Conservation (phyloP, 2,329 filamentous ascomycete species). For the Trichoderma aggressivum region DNA sequence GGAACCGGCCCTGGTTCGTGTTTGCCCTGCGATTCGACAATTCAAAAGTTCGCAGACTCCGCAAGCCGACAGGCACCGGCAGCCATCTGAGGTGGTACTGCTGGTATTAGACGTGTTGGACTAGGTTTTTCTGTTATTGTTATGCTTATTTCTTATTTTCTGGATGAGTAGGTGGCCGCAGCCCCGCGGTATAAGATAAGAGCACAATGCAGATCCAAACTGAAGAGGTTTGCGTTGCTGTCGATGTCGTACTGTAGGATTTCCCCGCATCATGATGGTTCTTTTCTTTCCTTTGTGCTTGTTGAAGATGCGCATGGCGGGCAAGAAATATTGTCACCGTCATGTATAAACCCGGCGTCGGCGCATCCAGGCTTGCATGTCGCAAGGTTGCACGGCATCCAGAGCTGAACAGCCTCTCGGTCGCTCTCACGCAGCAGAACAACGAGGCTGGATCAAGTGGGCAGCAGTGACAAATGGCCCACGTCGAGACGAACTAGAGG, state of each 20-base stretch:
- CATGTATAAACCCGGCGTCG: not conserved
- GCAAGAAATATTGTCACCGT: not conserved
- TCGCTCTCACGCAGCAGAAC: not conserved
- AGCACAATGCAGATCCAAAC: not conserved
- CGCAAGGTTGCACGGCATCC: not conserved
- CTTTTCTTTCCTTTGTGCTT: not conserved
- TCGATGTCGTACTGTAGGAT: not conserved
- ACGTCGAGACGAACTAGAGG: not conserved
- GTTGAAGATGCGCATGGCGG: not conserved
- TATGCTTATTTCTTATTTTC: constrained; percentile 9
- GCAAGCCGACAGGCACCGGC: not conserved
- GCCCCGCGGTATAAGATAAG: not conserved
- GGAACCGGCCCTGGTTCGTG: not conserved
- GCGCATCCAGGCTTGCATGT: not conserved
- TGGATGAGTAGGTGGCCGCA: not conserved
- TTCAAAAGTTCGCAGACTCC: constrained; percentile 12
- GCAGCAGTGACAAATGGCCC: not conserved
- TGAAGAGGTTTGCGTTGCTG: not conserved
- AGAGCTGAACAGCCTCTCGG: not conserved
- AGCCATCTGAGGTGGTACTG: not conserved
- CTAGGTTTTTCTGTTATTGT: not conserved
- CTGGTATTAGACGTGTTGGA: not conserved
- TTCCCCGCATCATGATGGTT: not conserved
- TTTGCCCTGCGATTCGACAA: not conserved
- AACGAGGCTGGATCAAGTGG: not conserved